phyloP scores from a whole-genome alignment of 371 early-diverging fungal genomes.

The Mortierella sp. region DNA sequence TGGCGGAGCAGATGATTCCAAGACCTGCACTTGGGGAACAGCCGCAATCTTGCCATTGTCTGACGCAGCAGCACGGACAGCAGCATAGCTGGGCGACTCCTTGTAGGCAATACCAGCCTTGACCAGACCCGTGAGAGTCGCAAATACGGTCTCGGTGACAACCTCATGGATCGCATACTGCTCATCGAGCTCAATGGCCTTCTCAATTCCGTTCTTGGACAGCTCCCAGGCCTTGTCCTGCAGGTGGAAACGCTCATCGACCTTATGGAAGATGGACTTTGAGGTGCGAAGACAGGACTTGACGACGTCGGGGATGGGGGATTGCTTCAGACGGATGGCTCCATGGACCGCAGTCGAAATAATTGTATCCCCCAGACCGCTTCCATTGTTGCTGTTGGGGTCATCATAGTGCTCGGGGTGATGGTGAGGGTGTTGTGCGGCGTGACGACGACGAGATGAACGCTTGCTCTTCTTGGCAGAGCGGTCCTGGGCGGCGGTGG shows the following conservation, averaged over 20 bases:
- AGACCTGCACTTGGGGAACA: not conserved
- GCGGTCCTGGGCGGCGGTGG: not conserved
- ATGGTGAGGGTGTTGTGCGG: constrained; percentile 8
- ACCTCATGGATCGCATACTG: constrained; percentile 72
- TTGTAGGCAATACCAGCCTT: constrained; percentile 75
- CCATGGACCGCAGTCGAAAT: constrained; percentile 63
- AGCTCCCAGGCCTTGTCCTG: constrained; percentile 68
- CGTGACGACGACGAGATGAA: constrained; percentile 3
- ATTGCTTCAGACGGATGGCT: constrained; percentile 76
- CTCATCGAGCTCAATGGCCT: constrained; percentile 69
- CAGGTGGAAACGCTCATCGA: constrained; percentile 67
- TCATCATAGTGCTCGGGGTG: constrained; percentile 22
- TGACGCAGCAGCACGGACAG: constrained; percentile 17
- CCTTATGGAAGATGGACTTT: constrained; percentile 55
- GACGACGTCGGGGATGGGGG: constrained; percentile 75
- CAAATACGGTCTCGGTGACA: constrained; percentile 65
- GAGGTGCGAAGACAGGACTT: constrained; percentile 61
- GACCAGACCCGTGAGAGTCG: constrained; percentile 65
- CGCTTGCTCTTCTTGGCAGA: constrained; percentile 14
- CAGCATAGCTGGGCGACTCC: constrained; percentile 65
- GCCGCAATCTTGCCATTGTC: constrained; percentile 1
- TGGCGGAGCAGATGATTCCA: not conserved
- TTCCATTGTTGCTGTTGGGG: constrained; percentile 24
- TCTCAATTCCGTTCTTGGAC: constrained; percentile 61
- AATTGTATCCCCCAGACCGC: constrained; percentile 58